A percentile compares a stretch with the other conserved stretches of the same genome.
Conservation (phyloP, 768 basidiomycete genomes). For the Ramaria rubella region DNA sequence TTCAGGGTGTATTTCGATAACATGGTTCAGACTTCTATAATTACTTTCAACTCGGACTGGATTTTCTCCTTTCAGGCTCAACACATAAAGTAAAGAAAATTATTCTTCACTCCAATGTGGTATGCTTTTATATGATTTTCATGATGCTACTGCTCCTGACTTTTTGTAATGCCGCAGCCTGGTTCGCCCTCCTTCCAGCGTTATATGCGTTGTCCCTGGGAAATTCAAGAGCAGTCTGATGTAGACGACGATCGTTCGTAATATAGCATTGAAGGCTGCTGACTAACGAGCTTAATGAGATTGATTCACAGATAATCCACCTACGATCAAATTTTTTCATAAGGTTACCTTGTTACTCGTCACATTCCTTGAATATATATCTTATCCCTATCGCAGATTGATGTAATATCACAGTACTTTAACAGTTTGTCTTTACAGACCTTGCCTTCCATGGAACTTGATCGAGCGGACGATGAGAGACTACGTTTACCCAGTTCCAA, state of each 20-base stretch:
- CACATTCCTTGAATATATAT: not conserved
- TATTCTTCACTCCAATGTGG: slow-evolving; percentile 81
- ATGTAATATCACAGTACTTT: slow-evolving; percentile 56
- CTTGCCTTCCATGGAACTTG: slow-evolving; percentile 74
- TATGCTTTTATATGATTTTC: slow-evolving; percentile 30
- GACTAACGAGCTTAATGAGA: slow-evolving; percentile 2
- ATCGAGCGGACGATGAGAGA: slow-evolving; percentile 69
- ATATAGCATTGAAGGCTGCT: slow-evolving; percentile 8
- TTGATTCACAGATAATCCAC: not conserved
- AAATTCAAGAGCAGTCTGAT: slow-evolving; percentile 71
- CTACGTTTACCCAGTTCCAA: slow-evolving; percentile 61
- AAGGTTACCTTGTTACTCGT: slow-evolving; percentile 34
- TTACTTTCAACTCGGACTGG: slow-evolving; percentile 87
- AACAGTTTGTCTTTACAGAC: slow-evolving; percentile 53
- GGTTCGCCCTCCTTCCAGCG: slow-evolving; percentile 85
- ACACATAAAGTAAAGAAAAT: slow-evolving; percentile 78
- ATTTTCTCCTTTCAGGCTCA: slow-evolving; percentile 71
- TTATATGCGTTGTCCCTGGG: slow-evolving; percentile 90
- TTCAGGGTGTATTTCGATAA: not conserved
- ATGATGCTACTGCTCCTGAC: not conserved
- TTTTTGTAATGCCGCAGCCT: too few species aligned
- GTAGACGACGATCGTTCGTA: slow-evolving; percentile 72
- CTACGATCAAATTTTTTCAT: slow-evolving; percentile 27
- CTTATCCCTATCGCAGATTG: not conserved
- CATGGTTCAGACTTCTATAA: slow-evolving; percentile 74